Evolutionary conservation across 345 rosid species (phyloP).

Genomic region (Boechera divaricarpa): DNA sequence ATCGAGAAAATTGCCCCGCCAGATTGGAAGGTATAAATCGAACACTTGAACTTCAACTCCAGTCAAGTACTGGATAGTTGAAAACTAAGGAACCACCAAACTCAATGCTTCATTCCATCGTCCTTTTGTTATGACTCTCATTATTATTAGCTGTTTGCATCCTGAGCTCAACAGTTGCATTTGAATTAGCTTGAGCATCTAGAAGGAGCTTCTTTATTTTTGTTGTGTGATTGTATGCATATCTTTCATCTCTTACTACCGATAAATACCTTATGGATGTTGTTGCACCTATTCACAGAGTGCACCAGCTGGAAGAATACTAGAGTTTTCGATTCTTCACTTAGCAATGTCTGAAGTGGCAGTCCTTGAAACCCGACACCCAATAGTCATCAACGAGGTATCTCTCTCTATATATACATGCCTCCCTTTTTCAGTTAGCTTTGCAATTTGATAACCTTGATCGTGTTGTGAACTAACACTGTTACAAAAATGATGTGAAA

Average conservation of each 20-base stretch:
- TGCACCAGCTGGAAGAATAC: constrained; percentile 83
- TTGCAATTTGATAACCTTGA: background rate
- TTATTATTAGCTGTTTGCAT: background rate
- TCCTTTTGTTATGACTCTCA: constrained; percentile 5
- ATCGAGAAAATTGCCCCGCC: constrained; percentile 78
- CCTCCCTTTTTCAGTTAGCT: constrained; percentile 4
- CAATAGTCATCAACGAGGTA: constrained; percentile 95
- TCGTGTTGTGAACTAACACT: constrained; percentile 28
- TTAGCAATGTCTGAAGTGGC: constrained; percentile 93
- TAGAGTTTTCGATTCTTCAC: constrained; percentile 91
- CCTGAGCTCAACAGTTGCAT: constrained; percentile 14
- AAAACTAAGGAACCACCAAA: constrained; percentile 7
- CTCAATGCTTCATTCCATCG: background rate
- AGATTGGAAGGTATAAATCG: constrained; percentile 80
- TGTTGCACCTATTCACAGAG: constrained; percentile 52
- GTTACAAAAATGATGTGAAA: constrained; percentile 31
- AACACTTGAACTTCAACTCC: constrained; percentile 10
- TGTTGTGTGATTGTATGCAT: background rate
- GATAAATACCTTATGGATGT: constrained; percentile 14
- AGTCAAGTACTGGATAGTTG: background rate
- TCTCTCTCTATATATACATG: background rate
- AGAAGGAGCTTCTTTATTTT: constrained; percentile 10
- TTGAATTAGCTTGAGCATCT: constrained; percentile 21
- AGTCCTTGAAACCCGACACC: constrained; percentile 84
- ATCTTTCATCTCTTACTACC: background rate